Conservation (phyloP, 202 grass and related monocot genomes). For the Sporobolus alterniflorus region DNA sequence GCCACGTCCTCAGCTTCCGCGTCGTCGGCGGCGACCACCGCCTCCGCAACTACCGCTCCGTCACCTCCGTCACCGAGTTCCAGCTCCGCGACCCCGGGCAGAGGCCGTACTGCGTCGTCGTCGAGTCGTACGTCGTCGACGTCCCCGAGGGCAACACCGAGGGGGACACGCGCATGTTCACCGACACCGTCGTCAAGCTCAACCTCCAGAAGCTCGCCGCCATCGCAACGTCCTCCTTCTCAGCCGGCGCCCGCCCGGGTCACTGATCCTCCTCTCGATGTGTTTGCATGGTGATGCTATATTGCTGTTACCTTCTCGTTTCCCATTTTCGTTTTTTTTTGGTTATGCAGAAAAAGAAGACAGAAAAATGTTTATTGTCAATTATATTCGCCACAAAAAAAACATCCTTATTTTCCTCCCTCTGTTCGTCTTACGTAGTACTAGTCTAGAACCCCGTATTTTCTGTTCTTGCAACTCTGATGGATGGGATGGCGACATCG, state of each 20-base stretch:
- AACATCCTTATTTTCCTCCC: not conserved
- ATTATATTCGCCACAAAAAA: not conserved
- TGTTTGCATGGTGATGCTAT: not conserved
- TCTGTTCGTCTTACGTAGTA: not conserved
- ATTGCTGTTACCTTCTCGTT: not conserved
- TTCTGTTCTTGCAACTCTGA: conserved; percentile 21
- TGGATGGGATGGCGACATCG: conserved; percentile 17
- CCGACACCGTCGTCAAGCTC: conserved; percentile 90
- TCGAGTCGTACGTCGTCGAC: conserved; percentile 94
- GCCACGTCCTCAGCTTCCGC: conserved; percentile 89
- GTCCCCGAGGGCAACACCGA: conserved; percentile 85
- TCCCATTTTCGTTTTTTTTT: not conserved
- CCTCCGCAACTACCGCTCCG: conserved; percentile 88
- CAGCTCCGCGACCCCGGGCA: not conserved
- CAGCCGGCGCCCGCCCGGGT: too few relatives aligned
- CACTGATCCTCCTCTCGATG: not conserved
- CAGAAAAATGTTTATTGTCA: not conserved
- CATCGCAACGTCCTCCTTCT: conserved; percentile 31
- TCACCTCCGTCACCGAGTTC: conserved; percentile 94
- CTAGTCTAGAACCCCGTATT: not conserved
- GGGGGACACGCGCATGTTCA: conserved; percentile 89
- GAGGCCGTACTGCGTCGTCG: conserved; percentile 57
- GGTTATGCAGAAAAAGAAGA: not conserved
- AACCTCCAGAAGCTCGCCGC: conserved; percentile 96
- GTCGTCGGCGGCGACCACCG: conserved; percentile 90